phyloP scores from a whole-genome alignment of 768 basidiomycete species.

The Cystoderma amianthinum region DNA sequence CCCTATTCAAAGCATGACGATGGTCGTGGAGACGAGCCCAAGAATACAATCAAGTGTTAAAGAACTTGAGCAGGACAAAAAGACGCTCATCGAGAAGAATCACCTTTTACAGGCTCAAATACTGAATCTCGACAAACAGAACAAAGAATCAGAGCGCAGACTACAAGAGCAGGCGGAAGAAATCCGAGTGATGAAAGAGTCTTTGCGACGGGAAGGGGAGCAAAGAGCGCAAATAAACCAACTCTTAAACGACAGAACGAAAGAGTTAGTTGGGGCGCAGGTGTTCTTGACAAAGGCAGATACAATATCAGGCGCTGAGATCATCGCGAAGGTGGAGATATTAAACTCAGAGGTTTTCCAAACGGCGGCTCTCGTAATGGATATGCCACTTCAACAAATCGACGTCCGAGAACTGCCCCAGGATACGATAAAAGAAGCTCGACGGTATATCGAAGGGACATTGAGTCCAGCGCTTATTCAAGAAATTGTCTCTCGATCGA shows the following conservation, averaged over 20 bases:
- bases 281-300: conserved; percentile 38
- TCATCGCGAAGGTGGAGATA: conserved; percentile 16
- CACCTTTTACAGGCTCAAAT: neutral
- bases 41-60: neutral
- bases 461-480: neutral
- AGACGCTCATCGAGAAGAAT: neutral
- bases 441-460: neutral
- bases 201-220: neutral
- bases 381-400: conserved; percentile 12
- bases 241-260: conserved; percentile 20
- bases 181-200: neutral
- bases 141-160: neutral
- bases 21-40: neutral
- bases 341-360: conserved; percentile 42
- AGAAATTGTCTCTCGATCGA: conserved; percentile 1
- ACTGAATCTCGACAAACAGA: neutral
- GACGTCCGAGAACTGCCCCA: conserved; percentile 5
- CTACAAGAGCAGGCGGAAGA: neutral
- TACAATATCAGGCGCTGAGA: conserved; percentile 34
- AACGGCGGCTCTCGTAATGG: conserved; percentile 34
- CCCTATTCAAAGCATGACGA: neutral
- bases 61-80: neutral
- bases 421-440: conserved; percentile 3
- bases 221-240: conserved; percentile 6
- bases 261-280: conserved; percentile 34